phyloP scores from a whole-genome alignment of 345 rosid species.

The Lepidium didymum region DNA sequence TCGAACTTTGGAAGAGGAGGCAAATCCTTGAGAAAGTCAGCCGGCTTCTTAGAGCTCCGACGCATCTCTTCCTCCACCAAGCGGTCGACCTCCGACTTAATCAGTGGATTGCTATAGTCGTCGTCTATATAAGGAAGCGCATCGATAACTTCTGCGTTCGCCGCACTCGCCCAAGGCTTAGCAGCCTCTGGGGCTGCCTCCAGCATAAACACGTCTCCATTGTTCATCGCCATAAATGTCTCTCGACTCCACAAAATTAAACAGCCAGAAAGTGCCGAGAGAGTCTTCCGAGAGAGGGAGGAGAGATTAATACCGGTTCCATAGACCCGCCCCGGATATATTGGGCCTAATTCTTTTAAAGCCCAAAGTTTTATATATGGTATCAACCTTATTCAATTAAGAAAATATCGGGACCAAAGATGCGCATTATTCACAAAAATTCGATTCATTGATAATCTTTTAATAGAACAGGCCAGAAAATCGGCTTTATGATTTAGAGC shows the following conservation, averaged over 20 bases:
- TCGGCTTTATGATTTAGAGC: no score
- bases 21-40: constrained; percentile 76
- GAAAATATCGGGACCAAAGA: no score
- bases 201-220: constrained; percentile 67
- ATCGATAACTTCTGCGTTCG: constrained; percentile 68
- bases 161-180: constrained; percentile 58
- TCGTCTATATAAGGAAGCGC: constrained; percentile 97
- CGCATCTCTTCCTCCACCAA: constrained; percentile 98
- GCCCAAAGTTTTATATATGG: no score
- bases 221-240: constrained; percentile 27
- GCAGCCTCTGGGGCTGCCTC: constrained; percentile 60
- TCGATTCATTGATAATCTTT: no score
- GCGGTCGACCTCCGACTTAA: constrained; percentile 82
- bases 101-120: constrained; percentile 64
- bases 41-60: constrained; percentile 75
- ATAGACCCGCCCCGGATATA: neutral
- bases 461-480: no score
- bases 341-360: neutral
- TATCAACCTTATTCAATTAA: no score
- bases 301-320: neutral
- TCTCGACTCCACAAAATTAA: neutral
- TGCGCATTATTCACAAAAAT: no score
- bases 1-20: constrained; percentile 64
- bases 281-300: neutral
- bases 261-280: neutral